phyloP scores from a whole-genome alignment of 2,329 filamentous ascomycete species.

The Stemphylium beticola region DNA sequence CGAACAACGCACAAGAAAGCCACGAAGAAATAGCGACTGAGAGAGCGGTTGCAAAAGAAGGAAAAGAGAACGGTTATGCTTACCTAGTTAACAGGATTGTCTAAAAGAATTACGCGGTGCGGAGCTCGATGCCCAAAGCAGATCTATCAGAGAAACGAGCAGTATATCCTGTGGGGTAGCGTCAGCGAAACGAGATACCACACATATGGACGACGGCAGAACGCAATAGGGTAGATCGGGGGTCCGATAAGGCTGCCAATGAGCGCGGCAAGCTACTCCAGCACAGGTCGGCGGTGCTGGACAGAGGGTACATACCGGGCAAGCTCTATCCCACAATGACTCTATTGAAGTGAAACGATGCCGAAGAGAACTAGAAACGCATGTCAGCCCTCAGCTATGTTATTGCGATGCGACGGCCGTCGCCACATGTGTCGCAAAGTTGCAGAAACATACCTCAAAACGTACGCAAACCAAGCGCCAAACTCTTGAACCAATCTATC shows the following conservation, averaged over 20 bases:
- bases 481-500: slow-evolving; percentile 52
- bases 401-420: slow-evolving; percentile 5
- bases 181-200: slow-evolving; percentile 8
- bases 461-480: slow-evolving; percentile 45
- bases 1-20: background rate
- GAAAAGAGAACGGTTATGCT: slow-evolving; percentile 24
- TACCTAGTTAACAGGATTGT: slow-evolving; percentile 39
- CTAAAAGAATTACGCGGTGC: slow-evolving; percentile 34
- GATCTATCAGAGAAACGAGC: slow-evolving; percentile 39
- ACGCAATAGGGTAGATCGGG: background rate
- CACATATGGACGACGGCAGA: background rate
- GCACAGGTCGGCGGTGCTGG: background rate
- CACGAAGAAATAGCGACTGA: background rate
- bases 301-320: slow-evolving; percentile 29
- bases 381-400: slow-evolving; percentile 28
- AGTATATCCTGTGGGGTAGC: slow-evolving; percentile 30
- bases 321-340: slow-evolving; percentile 35
- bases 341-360: slow-evolving; percentile 34
- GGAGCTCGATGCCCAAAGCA: slow-evolving; percentile 38
- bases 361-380: slow-evolving; percentile 35
- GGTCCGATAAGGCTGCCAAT: background rate
- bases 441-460: slow-evolving; percentile 43
- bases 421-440: slow-evolving; percentile 11
- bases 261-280: background rate
- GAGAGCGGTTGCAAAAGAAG: background rate